Percentiles rank a stretch among this genome's conserved stretches.
phyloP scores from a whole-genome alignment of 1,284 basidiomycete species.

The Tilletia horrida region DNA sequence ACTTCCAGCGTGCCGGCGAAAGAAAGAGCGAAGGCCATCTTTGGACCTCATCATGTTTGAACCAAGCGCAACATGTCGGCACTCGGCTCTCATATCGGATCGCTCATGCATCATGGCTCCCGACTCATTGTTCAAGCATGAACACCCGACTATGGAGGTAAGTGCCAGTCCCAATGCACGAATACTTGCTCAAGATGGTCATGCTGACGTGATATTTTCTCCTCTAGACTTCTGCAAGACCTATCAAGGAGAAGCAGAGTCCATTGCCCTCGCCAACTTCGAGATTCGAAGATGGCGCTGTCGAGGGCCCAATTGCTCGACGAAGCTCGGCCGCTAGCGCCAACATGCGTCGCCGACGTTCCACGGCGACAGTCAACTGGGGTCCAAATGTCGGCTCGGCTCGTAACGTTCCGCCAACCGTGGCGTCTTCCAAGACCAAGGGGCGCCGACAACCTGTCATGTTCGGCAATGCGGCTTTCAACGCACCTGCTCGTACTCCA shows the following conservation, averaged over 20 bases:
- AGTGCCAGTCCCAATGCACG: not conserved
- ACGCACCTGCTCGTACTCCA: not conserved
- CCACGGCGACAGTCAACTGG: conserved; percentile 1
- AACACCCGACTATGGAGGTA: not conserved
- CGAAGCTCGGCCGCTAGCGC: conserved; percentile 2
- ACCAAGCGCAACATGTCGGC: not conserved
- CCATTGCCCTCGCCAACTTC: not conserved
- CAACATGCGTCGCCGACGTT: conserved; percentile 8
- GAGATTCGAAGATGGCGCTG: not conserved
- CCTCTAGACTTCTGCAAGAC: not conserved
- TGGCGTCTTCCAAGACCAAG: not conserved
- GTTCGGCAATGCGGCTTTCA: conserved; percentile 13
- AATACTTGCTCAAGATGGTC: too few species aligned
- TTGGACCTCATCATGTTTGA: not conserved
- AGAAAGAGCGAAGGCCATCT: conserved; percentile 2
- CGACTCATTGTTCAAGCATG: not conserved
- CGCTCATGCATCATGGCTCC: conserved; percentile 2
- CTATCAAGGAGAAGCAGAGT: conserved; percentile 16
- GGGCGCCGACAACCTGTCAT: not conserved
- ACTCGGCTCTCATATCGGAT: not conserved
- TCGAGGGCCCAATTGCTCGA: not conserved
- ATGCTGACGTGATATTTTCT: not conserved
- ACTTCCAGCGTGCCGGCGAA: not conserved
- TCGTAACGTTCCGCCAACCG: not conserved
- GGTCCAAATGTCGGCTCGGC: not conserved